Conservation (phyloP, 2,329 filamentous ascomycete genomes). For the Fusarium tjaetaba region DNA sequence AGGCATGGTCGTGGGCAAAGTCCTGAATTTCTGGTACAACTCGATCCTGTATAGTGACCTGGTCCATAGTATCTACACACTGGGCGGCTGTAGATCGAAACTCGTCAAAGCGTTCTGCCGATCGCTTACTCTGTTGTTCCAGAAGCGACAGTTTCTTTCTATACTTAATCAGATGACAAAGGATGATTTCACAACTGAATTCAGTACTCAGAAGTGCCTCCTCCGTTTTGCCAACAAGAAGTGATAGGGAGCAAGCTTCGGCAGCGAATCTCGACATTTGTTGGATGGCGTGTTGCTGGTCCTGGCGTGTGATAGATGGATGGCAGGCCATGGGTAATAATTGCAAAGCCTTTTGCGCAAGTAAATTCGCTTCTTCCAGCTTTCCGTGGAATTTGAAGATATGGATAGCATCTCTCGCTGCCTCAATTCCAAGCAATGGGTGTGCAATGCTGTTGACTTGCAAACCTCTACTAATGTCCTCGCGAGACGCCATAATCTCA, state of each 20-base stretch:
- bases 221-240: background rate
- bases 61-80: background rate
- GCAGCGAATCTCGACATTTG: background rate
- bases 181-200: background rate
- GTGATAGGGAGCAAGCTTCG: background rate
- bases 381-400: background rate
- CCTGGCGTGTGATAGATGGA: background rate
- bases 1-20: background rate
- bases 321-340: background rate
- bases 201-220: background rate
- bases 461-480: background rate
- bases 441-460: background rate
- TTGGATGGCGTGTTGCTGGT: background rate
- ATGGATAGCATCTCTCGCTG: background rate
- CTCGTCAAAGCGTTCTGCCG: background rate
- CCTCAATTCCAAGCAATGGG: background rate
- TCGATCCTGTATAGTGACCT: background rate
- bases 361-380: background rate
- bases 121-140: background rate
- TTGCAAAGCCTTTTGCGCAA: background rate
- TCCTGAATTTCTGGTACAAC: background rate
- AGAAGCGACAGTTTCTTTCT: background rate
- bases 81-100: background rate
- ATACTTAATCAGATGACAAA: background rate
- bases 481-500: background rate